Evolutionary conservation across 305 asterid species (phyloP), one percentile per base, ranked within the genome.

Genomic region (Plantago coronopus): DNA sequence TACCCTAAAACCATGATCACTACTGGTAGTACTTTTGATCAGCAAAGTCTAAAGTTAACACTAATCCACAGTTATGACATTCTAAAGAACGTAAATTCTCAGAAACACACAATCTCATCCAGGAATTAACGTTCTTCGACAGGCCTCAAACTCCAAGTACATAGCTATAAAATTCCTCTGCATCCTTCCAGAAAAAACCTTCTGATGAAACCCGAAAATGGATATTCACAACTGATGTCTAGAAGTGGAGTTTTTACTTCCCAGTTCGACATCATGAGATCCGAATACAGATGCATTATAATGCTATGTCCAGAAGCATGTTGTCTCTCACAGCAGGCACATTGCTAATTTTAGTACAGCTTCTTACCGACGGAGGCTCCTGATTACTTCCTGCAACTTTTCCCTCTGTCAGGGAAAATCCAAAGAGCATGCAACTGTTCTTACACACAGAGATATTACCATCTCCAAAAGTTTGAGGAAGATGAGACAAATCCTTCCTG

Each of bases 221-320:
- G 40, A 34, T 7, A 34, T 6, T 34, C 12, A 34, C 40, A 6
- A 34, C 40, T 34, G 40, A 34, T 34, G 40, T 34, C 40, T 5
- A 27, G 2, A 31, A 10, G 38, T 5, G 38, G 38, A 31, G 38
- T 31, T 31, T 1, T 38, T 15, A 38, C 43, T 38, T 38, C 43
- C 43, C 43, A 38, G 15, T 10, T 38, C 42, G 15, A 38, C 43
- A 38, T 38, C 12, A 38, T 38, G 13, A 38, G 43, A 10, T 38
- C 16, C 1, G 15, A 38, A 2, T 38, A 11, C 43, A 38, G 44
- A 40, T 45, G 27, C 51, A 40, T 70, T 70, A 85, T 34, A 89
- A 70, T 4, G 91, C 89, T 40, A 84, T 81, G 67, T 86, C 95
- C 53, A 88, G 89, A 75, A 86, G 89, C 83, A 79, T 60, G 42